A percentile compares a stretch with the other conserved stretches of the same genome.
These are phyloP conservation scores for Candida orba DNA, from an alignment of 805 yeast species.

Conservation along the genomic window DNA sequence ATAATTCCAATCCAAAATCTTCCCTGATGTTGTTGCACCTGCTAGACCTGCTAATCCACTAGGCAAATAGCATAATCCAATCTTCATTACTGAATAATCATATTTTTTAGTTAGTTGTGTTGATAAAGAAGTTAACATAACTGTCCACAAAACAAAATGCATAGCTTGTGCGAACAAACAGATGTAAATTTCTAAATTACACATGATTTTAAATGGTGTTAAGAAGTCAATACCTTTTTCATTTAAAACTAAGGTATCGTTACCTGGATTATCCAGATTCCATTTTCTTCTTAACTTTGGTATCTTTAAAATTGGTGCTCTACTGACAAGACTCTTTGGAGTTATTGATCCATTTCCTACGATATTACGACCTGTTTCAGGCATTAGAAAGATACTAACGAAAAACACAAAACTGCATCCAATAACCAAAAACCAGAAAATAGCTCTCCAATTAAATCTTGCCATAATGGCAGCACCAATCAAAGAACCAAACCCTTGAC, in stretches of 20 bases:
- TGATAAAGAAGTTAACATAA: slow-evolving; percentile 59
- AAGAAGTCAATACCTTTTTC: slow-evolving; percentile 22
- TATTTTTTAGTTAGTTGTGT: slow-evolving; percentile 45
- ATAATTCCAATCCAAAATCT: slow-evolving; percentile 46
- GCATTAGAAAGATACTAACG: slow-evolving; percentile 36
- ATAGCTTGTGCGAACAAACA: slow-evolving; percentile 52
- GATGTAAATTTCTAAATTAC: slow-evolving; percentile 37
- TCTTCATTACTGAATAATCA: slow-evolving; percentile 42
- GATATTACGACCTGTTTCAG: slow-evolving; percentile 67
- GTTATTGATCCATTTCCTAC: slow-evolving; percentile 69
- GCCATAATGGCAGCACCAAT: slow-evolving; percentile 41
- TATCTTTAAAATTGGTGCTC: slow-evolving; percentile 35
- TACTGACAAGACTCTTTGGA: slow-evolving; percentile 39
- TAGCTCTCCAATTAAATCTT: slow-evolving; percentile 61
- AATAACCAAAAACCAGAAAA: slow-evolving; percentile 70
- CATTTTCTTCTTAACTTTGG: slow-evolving; percentile 12
- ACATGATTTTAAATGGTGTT: slow-evolving; percentile 38
- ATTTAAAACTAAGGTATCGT: slow-evolving; percentile 21
- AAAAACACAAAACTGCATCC: slow-evolving; percentile 44
- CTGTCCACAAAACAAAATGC: slow-evolving; percentile 64
- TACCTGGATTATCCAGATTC: slow-evolving; percentile 27
- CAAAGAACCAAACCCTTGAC: slow-evolving; percentile 77
- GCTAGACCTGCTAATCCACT: slow-evolving; percentile 60
- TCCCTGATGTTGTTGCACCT: slow-evolving; percentile 57
- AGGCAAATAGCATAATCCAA: slow-evolving; percentile 70